Base-by-base conservation (phyloP, 805 yeast species). In the Jamesozyma hellenica region DNA sequence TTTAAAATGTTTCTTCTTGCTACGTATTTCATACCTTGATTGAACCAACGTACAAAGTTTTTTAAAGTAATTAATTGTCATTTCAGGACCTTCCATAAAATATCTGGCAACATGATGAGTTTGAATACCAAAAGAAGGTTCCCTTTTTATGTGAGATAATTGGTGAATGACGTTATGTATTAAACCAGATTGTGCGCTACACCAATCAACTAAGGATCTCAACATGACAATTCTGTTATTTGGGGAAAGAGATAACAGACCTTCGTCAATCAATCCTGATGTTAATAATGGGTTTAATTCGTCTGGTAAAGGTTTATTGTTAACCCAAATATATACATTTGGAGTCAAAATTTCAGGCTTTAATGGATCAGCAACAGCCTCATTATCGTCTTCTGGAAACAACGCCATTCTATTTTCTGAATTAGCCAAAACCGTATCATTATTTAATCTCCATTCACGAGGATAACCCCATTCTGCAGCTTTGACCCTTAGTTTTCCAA, bases 401-500 rank as follows among this genome's bases (percentile, higher is more conserved):
- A 26, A 6, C 16, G 39, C 14, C 4, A 13, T n/a, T 26, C 23
- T 26, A 16, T 26, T 15, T 26, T 31, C 25, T 4, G 16, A 28
- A 0, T 29, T 12, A 3, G 6, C 18, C 41, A 28, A 26, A 15
- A 13, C n/a, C 11, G 14, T 4, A 5, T 4, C 17, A 9, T 12
- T 11, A 25, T 13, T 30, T 5, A 16, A 9, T 31, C 48, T 42
- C 59, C 59, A 54, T 43, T 52, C 55, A 12, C 37, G 41, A 14
- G 59, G 59, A 34, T 51, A 52, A 11, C 59, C 59, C 55, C 55
- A 54, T 28, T 52, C 49, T 11, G 17, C 9, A 2, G 50, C 51
- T 14, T 35, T 33, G 4, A 17, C 26, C 16, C 50, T 43, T 25
- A 54, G 23, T 35, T 42, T 44, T 4, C 38, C 40, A 11, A 52